Evolutionary conservation across 257 asterid genomes (phyloP).

Genomic region (Salvia hispanica): DNA sequence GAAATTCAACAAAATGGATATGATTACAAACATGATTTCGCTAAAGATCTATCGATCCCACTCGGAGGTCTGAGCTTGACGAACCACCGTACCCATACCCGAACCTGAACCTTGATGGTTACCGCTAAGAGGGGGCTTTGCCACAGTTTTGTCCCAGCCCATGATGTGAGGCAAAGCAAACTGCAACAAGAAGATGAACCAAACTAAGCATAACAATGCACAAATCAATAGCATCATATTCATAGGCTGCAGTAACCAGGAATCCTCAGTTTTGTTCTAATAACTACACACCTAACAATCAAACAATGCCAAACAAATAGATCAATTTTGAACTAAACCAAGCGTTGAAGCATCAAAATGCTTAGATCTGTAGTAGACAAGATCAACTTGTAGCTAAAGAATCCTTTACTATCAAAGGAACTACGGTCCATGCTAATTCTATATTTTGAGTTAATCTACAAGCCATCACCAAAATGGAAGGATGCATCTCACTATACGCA

Average conservation of each 20-base stretch:
- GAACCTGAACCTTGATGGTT: slow-evolving; percentile 34
- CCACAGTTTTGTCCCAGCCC: slow-evolving; percentile 76
- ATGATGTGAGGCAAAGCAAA: slow-evolving; percentile 91
- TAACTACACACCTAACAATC: background rate
- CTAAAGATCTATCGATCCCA: slow-evolving; percentile 65
- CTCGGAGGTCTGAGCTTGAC: slow-evolving; percentile 53
- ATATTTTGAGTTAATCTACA: slow-evolving; percentile 6
- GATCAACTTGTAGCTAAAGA: background rate
- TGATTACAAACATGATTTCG: background rate
- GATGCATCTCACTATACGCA: slow-evolving; percentile 4
- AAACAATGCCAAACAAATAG: no score
- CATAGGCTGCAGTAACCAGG: background rate
- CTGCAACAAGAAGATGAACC: slow-evolving; percentile 43
- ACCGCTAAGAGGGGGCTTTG: slow-evolving; percentile 36
- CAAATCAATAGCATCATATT: background rate
- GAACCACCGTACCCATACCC: slow-evolving; percentile 35
- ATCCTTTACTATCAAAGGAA: background rate
- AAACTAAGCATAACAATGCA: background rate
- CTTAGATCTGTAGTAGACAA: background rate
- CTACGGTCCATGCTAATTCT: background rate
- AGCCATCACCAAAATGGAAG: slow-evolving; percentile 18
- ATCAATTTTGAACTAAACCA: slow-evolving; percentile 1
- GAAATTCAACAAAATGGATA: slow-evolving; percentile 11
- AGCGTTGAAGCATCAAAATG: background rate
- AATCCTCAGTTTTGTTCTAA: background rate